These are phyloP conservation scores for Arachnomyces sp. DNA, from an alignment of 2,329 filamentous ascomycete species.

Conservation along the genomic window DNA sequence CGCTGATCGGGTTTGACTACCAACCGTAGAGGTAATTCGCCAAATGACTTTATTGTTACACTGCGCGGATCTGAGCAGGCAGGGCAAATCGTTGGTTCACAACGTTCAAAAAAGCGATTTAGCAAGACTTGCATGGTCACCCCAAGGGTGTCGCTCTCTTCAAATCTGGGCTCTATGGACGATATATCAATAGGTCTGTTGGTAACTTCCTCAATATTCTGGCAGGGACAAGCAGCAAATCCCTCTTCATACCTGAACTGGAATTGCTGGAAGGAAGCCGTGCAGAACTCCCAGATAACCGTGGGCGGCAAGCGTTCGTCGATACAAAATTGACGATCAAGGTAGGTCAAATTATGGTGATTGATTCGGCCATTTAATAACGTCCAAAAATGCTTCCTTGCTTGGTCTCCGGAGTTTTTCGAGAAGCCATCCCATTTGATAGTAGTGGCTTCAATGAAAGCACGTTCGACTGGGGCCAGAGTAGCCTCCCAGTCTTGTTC, in stretches of 20 bases:
- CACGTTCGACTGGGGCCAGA: conserved; percentile 15
- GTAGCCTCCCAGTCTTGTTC: conserved; percentile 10
- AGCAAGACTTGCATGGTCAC: conserved; percentile 16
- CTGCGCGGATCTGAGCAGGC: conserved; percentile 1
- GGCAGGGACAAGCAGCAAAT: background rate
- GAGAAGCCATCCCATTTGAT: conserved; percentile 24
- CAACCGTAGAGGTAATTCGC: conserved; percentile 23
- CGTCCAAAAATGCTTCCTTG: conserved; percentile 17
- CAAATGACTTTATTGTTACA: conserved; percentile 10
- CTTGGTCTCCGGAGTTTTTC: conserved; percentile 5
- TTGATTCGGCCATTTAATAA: background rate
- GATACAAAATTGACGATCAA: conserved; percentile 7
- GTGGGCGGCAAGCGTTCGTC: conserved; percentile 10
- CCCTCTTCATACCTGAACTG: conserved; percentile 10
- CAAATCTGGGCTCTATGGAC: conserved; percentile 12
- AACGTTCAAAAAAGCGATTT: conserved; percentile 12
- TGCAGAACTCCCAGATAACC: conserved; percentile 19
- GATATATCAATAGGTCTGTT: background rate
- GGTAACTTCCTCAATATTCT: background rate
- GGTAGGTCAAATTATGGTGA: conserved; percentile 2
- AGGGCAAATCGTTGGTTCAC: background rate
- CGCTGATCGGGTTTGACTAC: conserved; percentile 16
- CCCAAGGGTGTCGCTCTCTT: conserved; percentile 10
- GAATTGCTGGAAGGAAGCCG: conserved; percentile 23
- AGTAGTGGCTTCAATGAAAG: conserved; percentile 22